Conservation (phyloP, 2,329 filamentous ascomycete genomes). For the Aspergillus sp. region DNA sequence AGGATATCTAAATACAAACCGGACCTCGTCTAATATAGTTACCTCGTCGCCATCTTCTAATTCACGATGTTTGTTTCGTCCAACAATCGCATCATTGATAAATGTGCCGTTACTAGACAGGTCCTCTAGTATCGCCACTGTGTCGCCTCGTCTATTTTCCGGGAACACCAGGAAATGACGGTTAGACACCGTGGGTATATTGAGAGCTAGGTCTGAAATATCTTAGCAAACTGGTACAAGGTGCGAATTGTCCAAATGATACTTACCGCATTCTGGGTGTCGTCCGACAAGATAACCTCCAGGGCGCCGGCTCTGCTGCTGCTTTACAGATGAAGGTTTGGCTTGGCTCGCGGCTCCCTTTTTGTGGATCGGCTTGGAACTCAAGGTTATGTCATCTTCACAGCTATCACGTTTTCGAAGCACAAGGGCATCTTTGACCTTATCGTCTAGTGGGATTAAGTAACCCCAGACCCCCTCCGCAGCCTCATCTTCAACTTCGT, state of each 20-base stretch:
- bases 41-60: slow-evolving; percentile 89
- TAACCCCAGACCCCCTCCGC: slow-evolving; percentile 95
- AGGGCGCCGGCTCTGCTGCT: slow-evolving; percentile 58
- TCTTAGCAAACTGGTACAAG: slow-evolving; percentile 15
- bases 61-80: slow-evolving; percentile 87
- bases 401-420: slow-evolving; percentile 74
- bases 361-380: slow-evolving; percentile 36
- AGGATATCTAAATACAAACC: slow-evolving; percentile 91
- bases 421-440: slow-evolving; percentile 68
- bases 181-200: slow-evolving; percentile 82
- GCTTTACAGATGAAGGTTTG: slow-evolving; percentile 60
- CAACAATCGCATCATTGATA: slow-evolving; percentile 87
- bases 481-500: slow-evolving; percentile 82
- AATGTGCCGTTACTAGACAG: slow-evolving; percentile 95
- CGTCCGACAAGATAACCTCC: slow-evolving; percentile 89
- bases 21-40: slow-evolving; percentile 76
- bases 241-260: neutral
- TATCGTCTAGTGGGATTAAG: slow-evolving; percentile 74
- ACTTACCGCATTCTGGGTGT: slow-evolving; percentile 88
- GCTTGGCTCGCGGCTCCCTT: slow-evolving; percentile 49
- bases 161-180: slow-evolving; percentile 58
- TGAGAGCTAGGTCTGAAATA: slow-evolving; percentile 66
- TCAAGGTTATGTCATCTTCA: slow-evolving; percentile 48
- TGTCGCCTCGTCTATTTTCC: slow-evolving; percentile 58
- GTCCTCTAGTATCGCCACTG: slow-evolving; percentile 79